These are phyloP conservation scores for Linum trigynum DNA, from an alignment of 345 rosid genomes.

Conservation along the genomic window DNA sequence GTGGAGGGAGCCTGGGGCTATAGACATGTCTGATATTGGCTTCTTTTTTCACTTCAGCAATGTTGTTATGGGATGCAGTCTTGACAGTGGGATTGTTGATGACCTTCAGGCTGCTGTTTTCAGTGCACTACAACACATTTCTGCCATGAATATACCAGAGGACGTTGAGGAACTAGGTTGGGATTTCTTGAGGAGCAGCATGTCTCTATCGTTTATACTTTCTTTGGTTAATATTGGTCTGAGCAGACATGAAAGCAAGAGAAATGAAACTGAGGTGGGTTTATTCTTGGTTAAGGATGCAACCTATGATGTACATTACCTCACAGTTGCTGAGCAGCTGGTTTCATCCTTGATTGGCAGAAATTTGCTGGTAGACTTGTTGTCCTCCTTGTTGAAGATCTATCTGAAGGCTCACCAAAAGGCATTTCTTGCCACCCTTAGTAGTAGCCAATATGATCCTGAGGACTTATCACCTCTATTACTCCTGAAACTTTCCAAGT, in stretches of 20 bases:
- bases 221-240: conserved; percentile 59
- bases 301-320: conserved; percentile 35
- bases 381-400: conserved; percentile 53
- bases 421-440: conserved; percentile 61
- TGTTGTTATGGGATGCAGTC: conserved; percentile 35
- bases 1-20: conserved; percentile 29
- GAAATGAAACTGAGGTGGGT: conserved; percentile 35
- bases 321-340: conserved; percentile 46
- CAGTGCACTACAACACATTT: conserved; percentile 38
- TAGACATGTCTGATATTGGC: conserved; percentile 38
- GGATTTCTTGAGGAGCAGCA: conserved; percentile 72
- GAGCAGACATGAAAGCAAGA: conserved; percentile 36
- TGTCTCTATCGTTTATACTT: conserved; percentile 67
- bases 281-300: conserved; percentile 39
- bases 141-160: conserved; percentile 30
- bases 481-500: conserved; percentile 67
- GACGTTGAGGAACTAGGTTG: conserved; percentile 56
- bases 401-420: conserved; percentile 49
- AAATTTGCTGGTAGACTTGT: conserved; percentile 40
- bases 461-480: conserved; percentile 42
- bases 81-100: conserved; percentile 31
- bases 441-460: conserved; percentile 31
- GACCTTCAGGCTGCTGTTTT: conserved; percentile 36
- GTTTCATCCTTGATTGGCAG: conserved; percentile 44
- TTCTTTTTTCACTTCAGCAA: conserved; percentile 50